Percentiles rank a stretch among this genome's conserved stretches.
phyloP scores from a whole-genome alignment of 2,329 filamentous ascomycete species.

The Didymella keratinophila region DNA sequence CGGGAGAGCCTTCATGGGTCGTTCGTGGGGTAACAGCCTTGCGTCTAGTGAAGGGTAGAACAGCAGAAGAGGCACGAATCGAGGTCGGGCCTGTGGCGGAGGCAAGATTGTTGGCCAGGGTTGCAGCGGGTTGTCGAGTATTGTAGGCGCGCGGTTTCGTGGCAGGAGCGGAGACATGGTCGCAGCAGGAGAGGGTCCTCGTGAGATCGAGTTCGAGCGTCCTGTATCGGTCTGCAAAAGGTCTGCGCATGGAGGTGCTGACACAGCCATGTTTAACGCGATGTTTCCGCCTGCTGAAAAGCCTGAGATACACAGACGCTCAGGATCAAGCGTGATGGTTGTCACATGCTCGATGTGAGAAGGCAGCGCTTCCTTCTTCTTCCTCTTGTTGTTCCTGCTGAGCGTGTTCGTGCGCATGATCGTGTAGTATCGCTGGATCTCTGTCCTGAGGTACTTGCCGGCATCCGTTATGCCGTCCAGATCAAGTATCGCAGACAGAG shows the following conservation, averaged over 20 bases:
- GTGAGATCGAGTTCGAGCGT: constrained; percentile 16
- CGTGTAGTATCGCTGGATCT: constrained; percentile 45
- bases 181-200: constrained; percentile 20
- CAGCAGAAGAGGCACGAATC: constrained; percentile 51
- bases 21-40: constrained; percentile 52
- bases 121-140: constrained; percentile 41
- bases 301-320: constrained; percentile 53
- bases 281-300: constrained; percentile 59
- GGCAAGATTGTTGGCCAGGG: constrained; percentile 52
- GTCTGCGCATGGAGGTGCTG: constrained; percentile 43
- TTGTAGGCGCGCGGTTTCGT: constrained; percentile 38
- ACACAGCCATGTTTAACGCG: constrained; percentile 54
- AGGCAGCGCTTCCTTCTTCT: constrained; percentile 24
- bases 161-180: constrained; percentile 42
- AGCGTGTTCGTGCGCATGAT: constrained; percentile 35
- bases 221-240: constrained; percentile 23
- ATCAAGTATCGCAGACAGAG: constrained; percentile 54
- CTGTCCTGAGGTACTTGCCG: constrained; percentile 44
- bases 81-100: constrained; percentile 42
- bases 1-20: constrained; percentile 48
- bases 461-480: constrained; percentile 41
- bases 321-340: constrained; percentile 49
- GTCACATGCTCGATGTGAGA: constrained; percentile 30
- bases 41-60: constrained; percentile 56
- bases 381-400: constrained; percentile 21